A percentile compares a stretch with the other conserved stretches of the same genome.
These are phyloP conservation scores for Pisolithus albus DNA, from an alignment of 768 basidiomycete genomes.

Conservation along the genomic window DNA sequence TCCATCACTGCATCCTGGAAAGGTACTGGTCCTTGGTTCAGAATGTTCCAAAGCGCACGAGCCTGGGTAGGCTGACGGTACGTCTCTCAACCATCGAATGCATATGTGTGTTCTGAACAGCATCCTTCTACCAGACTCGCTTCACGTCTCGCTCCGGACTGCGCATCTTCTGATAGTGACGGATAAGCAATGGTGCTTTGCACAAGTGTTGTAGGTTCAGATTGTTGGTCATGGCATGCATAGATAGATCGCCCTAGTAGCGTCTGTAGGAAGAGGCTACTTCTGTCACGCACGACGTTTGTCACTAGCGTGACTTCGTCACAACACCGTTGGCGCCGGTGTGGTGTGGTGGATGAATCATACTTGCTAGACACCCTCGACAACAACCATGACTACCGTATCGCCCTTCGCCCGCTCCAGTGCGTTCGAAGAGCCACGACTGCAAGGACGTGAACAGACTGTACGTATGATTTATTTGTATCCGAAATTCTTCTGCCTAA, in stretches of 20 bases:
- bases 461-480: conserved; percentile 27
- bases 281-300: no score
- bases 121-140: not conserved
- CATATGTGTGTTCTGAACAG: no score
- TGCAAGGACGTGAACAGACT: conserved; percentile 49
- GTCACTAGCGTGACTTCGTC: not conserved
- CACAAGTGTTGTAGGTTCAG: not conserved
- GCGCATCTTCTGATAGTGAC: no score
- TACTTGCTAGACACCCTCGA: conserved; percentile 11
- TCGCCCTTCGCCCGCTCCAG: conserved; percentile 61
- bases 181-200: no score
- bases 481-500: conserved; percentile 19
- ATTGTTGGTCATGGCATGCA: conserved; percentile 1
- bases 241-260: no score
- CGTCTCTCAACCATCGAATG: conserved; percentile 3
- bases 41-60: conserved; percentile 86
- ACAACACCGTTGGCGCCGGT: conserved; percentile 20
- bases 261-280: no score
- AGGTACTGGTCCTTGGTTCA: conserved; percentile 90
- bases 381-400: conserved; percentile 25
- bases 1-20: conserved; percentile 54
- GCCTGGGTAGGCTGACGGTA: conserved; percentile 42
- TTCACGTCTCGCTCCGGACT: not conserved
- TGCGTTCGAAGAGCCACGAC: conserved; percentile 48
- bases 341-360: not conserved